Conservation (phyloP, 805 yeast genomes). For the Zygosaccharomyces bisporus region DNA sequence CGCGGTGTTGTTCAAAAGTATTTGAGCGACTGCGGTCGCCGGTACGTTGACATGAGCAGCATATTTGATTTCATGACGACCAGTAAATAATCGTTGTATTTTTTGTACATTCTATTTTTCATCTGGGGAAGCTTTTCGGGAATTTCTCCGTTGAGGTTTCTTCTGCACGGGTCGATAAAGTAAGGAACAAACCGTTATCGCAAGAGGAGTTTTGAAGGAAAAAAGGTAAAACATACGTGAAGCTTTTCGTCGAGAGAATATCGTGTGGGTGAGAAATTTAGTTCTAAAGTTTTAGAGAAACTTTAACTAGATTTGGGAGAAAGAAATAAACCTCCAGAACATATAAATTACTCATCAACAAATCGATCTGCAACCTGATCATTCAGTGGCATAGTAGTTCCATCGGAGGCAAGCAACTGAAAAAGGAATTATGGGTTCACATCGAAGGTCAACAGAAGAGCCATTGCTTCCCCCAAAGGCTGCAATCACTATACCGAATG, state of each 20-base stretch:
- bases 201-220: background rate
- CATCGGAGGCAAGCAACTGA: background rate
- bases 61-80: conserved; percentile 61
- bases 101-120: background rate
- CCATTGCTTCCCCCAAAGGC: conserved; percentile 13
- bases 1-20: conserved; percentile 66
- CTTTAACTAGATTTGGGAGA: background rate
- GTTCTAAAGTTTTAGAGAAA: background rate
- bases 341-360: background rate
- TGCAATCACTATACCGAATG: conserved; percentile 16
- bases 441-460: conserved; percentile 7
- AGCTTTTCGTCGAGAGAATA: background rate
- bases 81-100: background rate
- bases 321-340: background rate
- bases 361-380: background rate
- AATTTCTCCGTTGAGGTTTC: background rate
- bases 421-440: background rate
- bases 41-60: conserved; percentile 80
- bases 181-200: background rate
- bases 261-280: background rate
- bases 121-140: background rate
- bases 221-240: background rate
- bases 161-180: background rate
- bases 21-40: conserved; percentile 75
- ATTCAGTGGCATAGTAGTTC: background rate